phyloP scores from a whole-genome alignment of 169 alveolate species.

The Babesia bigemina region DNA sequence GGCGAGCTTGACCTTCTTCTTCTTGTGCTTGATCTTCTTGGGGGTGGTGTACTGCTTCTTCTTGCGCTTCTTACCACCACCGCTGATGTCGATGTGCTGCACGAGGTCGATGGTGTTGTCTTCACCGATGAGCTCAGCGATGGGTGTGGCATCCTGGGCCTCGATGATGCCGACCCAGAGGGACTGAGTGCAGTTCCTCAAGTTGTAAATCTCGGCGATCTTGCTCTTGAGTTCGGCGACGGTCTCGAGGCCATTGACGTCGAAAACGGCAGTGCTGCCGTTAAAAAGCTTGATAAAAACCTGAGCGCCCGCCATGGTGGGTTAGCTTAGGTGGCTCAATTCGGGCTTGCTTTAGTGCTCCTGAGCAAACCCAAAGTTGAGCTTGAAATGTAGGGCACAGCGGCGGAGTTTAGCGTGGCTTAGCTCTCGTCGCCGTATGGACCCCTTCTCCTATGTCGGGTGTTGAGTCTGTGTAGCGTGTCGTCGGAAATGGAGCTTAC shows the following conservation, averaged over 20 bases:
- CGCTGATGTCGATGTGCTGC: conserved; percentile 70
- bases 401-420: conserved; percentile 4
- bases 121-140: conserved; percentile 40
- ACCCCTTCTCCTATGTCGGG: conserved; percentile 7
- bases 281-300: conserved; percentile 56
- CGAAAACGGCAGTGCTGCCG: conserved; percentile 67
- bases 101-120: conserved; percentile 22
- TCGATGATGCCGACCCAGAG: conserved; percentile 56
- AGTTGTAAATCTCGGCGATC: conserved; percentile 17
- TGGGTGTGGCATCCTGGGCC: conserved; percentile 46
- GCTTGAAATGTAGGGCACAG: background rate
- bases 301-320: conserved; percentile 57
- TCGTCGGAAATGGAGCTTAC: conserved; percentile 6
- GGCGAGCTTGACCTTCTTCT: conserved; percentile 97
- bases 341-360: background rate
- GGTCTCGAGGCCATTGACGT: conserved; percentile 30
- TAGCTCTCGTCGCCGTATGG: background rate
- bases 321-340: conserved; percentile 19
- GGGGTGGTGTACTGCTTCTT: conserved; percentile 93
- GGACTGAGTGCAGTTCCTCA: conserved; percentile 34
- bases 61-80: conserved; percentile 93
- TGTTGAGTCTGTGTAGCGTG: background rate
- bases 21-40: conserved; percentile 94
- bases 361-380: conserved; percentile 1
- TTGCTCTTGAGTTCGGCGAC: conserved; percentile 41